phyloP scores from a whole-genome alignment of 345 rosid genomes.

The Eucalyptus paniculata region DNA sequence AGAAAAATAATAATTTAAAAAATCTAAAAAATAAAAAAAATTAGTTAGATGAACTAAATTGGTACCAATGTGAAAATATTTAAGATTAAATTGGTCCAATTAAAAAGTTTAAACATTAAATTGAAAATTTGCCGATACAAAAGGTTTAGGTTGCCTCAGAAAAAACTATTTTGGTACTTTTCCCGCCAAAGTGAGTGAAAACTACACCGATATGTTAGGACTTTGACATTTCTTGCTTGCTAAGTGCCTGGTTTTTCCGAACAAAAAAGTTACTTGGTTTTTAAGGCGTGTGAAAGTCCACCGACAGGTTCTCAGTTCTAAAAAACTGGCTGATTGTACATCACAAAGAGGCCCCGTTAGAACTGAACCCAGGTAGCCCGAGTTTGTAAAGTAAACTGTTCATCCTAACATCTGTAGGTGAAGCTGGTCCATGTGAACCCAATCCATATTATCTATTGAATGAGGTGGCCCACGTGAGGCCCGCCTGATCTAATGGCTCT shows the following conservation, averaged over 20 bases:
- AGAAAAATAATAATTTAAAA: no score
- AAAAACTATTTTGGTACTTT: no score
- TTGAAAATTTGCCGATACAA: no score
- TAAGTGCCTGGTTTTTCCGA: not conserved
- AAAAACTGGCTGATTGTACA: not conserved
- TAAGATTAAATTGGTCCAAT: no score
- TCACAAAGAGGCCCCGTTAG: not conserved
- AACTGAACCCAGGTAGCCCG: not conserved
- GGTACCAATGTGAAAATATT: no score
- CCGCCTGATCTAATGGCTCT: not conserved
- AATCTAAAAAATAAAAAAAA: no score
- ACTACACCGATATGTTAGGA: not conserved
- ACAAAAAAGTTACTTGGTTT: not conserved
- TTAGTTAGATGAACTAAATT: no score
- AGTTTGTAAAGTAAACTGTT: not conserved
- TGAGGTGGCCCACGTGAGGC: not conserved
- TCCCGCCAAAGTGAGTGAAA: not conserved
- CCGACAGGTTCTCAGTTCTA: not conserved
- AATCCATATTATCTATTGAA: not conserved
- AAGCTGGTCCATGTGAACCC: not conserved
- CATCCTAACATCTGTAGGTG: not conserved
- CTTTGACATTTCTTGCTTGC: not conserved
- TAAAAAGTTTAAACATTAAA: no score
- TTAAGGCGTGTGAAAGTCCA: not conserved
- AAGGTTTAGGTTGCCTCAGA: no score